These are phyloP conservation scores for Mycena leptocephala DNA, from an alignment of 768 basidiomycete species.

Conservation along the genomic window DNA sequence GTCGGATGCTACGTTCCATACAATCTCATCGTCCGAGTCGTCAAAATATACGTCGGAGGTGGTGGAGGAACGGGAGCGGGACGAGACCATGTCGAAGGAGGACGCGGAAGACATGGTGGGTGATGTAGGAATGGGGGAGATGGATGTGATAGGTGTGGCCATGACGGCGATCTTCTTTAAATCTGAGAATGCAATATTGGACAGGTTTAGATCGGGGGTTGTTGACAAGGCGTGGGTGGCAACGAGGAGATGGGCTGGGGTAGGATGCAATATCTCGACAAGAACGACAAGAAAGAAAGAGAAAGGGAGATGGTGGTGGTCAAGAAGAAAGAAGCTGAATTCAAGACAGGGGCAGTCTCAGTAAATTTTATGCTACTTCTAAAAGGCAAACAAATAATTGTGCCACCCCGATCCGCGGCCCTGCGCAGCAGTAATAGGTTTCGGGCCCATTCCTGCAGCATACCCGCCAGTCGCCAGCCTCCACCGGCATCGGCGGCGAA, in stretches of 20 bases:
- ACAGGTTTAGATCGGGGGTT: slow-evolving; percentile 22
- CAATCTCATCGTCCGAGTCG: slow-evolving; percentile 72
- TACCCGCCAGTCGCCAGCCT: slow-evolving; percentile 69
- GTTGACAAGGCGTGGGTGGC: slow-evolving; percentile 20
- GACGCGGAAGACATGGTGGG: slow-evolving; percentile 45
- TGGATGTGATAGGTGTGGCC: slow-evolving; percentile 30
- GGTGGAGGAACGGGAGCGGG: slow-evolving; percentile 40
- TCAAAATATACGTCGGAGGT: slow-evolving; percentile 41
- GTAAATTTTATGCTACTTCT: slow-evolving; percentile 77
- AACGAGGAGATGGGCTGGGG: slow-evolving; percentile 19
- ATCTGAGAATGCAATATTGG: slow-evolving; percentile 19
- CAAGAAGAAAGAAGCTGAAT: background rate
- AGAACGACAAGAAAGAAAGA: slow-evolving; percentile 12
- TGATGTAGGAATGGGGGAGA: slow-evolving; percentile 39
- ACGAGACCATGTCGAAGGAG: slow-evolving; percentile 50
- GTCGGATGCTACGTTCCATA: slow-evolving; percentile 61
- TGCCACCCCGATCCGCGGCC: slow-evolving; percentile 76
- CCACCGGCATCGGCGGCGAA: slow-evolving; percentile 71
- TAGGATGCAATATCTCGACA: slow-evolving; percentile 25
- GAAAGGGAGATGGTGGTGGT: slow-evolving; percentile 32
- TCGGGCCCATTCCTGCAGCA: too few species aligned
- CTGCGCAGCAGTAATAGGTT: too few species aligned
- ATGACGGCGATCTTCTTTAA: slow-evolving; percentile 21
- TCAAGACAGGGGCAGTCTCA: slow-evolving; percentile 52
- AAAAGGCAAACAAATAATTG: slow-evolving; percentile 74